Percentiles rank a stretch among this genome's conserved stretches.
These are phyloP conservation scores for Avena sativa DNA, from an alignment of 176 grass and related monocot genomes.

Conservation along the genomic window DNA sequence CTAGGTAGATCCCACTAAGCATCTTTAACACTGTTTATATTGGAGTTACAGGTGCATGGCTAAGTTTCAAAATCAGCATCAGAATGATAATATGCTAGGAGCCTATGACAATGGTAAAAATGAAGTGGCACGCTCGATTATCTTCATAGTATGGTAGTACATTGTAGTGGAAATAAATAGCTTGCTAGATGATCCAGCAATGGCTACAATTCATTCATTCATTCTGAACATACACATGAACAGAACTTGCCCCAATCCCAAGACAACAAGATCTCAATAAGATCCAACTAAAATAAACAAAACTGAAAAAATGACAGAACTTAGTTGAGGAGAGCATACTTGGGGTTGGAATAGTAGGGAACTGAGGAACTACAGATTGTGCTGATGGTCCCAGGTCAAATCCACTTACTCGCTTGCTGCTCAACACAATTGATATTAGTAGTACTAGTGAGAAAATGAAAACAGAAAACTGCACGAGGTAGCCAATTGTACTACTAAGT, in stretches of 20 bases:
- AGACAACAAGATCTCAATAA: background rate
- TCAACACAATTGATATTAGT: constrained; percentile 37
- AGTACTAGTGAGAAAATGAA: constrained; percentile 28
- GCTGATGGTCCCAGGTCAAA: constrained; percentile 84
- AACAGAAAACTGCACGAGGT: constrained; percentile 26
- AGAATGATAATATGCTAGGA: constrained; percentile 17
- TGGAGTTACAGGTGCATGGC: background rate
- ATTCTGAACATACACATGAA: constrained; percentile 33
- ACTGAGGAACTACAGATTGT: constrained; percentile 59
- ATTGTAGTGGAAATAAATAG: constrained; percentile 13
- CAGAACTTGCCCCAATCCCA: constrained; percentile 29
- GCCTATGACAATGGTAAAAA: background rate
- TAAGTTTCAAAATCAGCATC: constrained; percentile 23
- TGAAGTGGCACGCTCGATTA: background rate
- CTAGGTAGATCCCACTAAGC: constrained; percentile 8
- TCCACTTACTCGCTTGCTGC: constrained; percentile 91
- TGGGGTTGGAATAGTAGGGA: constrained; percentile 54
- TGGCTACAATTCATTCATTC: constrained; percentile 33
- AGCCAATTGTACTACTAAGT: constrained; percentile 8
- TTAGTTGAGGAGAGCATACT: constrained; percentile 56
- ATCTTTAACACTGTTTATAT: constrained; percentile 4
- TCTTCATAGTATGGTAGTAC: constrained; percentile 11
- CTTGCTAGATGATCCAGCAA: constrained; percentile 7
- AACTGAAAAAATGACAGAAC: constrained; percentile 39
- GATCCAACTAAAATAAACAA: constrained; percentile 32